Percentiles rank a stretch among this genome's conserved stretches.
These are phyloP conservation scores for Ceratobasidium sp. DNA, from an alignment of 1,284 basidiomycete genomes.

Conservation along the genomic window DNA sequence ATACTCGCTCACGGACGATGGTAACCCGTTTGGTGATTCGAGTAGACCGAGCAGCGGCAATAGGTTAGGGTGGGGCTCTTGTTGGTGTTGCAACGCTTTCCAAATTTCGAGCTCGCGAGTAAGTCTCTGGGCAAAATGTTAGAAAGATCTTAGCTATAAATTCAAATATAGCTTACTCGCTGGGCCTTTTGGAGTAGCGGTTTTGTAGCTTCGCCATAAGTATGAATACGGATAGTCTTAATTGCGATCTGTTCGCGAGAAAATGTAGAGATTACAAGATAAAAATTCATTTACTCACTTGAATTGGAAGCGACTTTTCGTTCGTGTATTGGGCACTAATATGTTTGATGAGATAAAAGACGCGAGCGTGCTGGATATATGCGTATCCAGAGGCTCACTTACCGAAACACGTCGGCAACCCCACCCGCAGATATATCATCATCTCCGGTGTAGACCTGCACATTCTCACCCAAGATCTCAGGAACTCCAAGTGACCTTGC, in stretches of 20 bases:
- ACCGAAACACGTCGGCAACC: slow-evolving; percentile 20
- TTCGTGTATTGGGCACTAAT: no score
- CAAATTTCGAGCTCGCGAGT: slow-evolving; percentile 33
- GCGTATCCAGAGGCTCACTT: no score
- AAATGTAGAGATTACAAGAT: not conserved
- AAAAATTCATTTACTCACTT: no score
- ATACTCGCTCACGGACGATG: slow-evolving; percentile 34
- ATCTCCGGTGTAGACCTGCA: not conserved
- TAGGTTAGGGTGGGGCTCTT: slow-evolving; percentile 11
- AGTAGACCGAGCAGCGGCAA: slow-evolving; percentile 15
- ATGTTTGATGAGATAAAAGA: no score
- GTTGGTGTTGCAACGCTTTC: slow-evolving; percentile 8
- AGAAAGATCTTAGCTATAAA: not conserved
- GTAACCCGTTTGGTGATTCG: slow-evolving; percentile 18
- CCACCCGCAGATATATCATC: not conserved
- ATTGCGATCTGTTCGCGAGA: not conserved
- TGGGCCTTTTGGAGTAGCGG: not conserved
- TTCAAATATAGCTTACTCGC: not conserved
- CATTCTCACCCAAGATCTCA: not conserved
- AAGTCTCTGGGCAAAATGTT: no score
- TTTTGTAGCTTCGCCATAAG: not conserved
- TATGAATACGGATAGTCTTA: not conserved
- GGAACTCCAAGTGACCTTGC: no score
- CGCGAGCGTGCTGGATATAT: no score
- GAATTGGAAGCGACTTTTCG: no score